Base-by-base conservation (phyloP, 1,284 basidiomycete species). In the Apiotrichum laibachii region DNA sequence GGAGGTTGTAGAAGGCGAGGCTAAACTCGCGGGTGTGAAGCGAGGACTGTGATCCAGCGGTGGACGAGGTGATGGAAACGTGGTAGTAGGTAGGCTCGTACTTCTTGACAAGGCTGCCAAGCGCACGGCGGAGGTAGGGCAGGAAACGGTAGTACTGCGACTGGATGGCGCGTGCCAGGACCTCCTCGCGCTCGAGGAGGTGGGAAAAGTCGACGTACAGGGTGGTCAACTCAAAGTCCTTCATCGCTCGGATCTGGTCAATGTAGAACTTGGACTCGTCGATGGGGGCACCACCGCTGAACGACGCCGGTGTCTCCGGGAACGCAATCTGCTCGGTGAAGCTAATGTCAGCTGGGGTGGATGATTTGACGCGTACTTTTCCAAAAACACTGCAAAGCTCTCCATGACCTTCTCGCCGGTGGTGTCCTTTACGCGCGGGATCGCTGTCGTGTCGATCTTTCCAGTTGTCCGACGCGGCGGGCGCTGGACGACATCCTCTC, bases 191-290 rank as follows among this genome's bases (percentile, higher is more conserved):
- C 71, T 89, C 86, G 22, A 97, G 84, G 22, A 99, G 83, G 75
- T 99, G 94, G 15, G 86, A 85, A 65, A 89, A 98, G 81, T 98
- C 94, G 76, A 99, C 89, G 72, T 96, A 99, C 68, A 99, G 87
- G 0, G 95, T 99, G 2, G 92, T 92, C 54, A 95, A 83, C 72
- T 93, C 88, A 74, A 90, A 92, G 74, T 95, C 89, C 62, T 89
- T 87, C 89, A 99, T 91, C 39, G 86, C 88, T 72, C 89, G 87
- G 69, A 99, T 89, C 79, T 96, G 93, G 60, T 91, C 87, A 65
- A 98, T 82, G 76, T 98, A 97, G 64, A 88, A 82, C 52, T 86
- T 68, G 46, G 60, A 56, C 52, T 79, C 77, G 0, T 81, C 79
- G 18, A 43, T 12, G 51, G 67, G 45, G 16, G 60, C 39, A 11